Evolutionary conservation across 2,329 filamentous ascomycete species (phyloP), one percentile per base, ranked within the genome.

Genomic region (Aspergillus oerlinghausenensis): DNA sequence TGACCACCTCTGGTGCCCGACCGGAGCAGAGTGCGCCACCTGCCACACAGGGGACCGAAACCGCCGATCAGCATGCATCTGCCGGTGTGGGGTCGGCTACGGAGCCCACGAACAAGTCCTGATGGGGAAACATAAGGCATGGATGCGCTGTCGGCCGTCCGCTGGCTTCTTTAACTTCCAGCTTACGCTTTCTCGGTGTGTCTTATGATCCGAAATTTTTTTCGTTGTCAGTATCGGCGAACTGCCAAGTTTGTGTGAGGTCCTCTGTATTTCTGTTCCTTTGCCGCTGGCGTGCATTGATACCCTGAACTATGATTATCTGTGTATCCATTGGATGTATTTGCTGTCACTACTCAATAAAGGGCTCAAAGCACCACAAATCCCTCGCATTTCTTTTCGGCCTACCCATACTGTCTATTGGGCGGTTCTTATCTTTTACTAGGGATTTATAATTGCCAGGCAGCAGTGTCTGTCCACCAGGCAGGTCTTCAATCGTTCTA

Each of bases 101-200:
- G 26, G 63, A 64, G 52, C 48, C 58, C 51, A 58, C 61, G 50
- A 60, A 65, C 56, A 65, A 65, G 58, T 61, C 61, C 4, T 65
- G 57, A 65, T 52, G 55, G 59, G 56, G 19, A n/a, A 21, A 47
- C 43, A 26, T 23, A 47, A 47, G 43, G 43, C 43, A 47, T 14
- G 19, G 43, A 26, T 47, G 43, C 19, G 21, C 42, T 23, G 42
- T 23, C n/a, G 19, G n/a, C 8, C 17, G 11, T 25, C 23, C 43
- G 4, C 6, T 21, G 10, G 9, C 23, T 17, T 19, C 4, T 26
- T 47, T 47, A 4, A 47, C 5, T 47, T 47, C 9, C 23, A 26
- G 23, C 8, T 47, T 47, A 14, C 21, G 26, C 21, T 47, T 25
- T 47, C 21, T 47, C 43, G 23, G 23, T 4, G 11, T 47, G 43